Evolutionary conservation across 768 basidiomycete genomes (phyloP).

Genomic region (Chalciporus chontae): DNA sequence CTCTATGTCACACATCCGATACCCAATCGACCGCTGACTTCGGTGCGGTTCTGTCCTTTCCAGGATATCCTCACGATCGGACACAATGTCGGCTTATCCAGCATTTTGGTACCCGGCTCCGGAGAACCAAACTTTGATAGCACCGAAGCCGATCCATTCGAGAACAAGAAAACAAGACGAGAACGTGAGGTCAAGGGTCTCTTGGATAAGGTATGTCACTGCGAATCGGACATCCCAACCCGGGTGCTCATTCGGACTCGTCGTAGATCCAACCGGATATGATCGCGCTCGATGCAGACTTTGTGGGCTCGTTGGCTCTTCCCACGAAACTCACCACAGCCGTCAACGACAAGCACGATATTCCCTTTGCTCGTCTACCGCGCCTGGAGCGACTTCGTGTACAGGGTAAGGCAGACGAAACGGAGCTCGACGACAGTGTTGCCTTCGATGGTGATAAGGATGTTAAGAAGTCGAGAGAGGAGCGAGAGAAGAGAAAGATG

Average conservation of each 20-base stretch:
- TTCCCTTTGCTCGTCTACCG: conserved; percentile 69
- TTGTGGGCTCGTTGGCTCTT: conserved; percentile 67
- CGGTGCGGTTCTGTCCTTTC: conserved; percentile 83
- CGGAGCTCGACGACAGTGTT: conserved; percentile 41
- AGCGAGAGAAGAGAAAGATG: conserved; percentile 72
- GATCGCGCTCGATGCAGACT: conserved; percentile 79
- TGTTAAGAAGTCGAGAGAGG: conserved; percentile 17
- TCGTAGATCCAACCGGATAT: conserved; percentile 84
- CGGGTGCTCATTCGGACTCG: background rate
- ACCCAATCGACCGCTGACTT: conserved; percentile 71
- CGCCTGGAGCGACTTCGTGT: conserved; percentile 63
- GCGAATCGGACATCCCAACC: background rate
- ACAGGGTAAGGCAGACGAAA: conserved; percentile 71
- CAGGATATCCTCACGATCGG: conserved; percentile 82
- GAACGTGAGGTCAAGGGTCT: conserved; percentile 90
- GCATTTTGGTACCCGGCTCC: conserved; percentile 83
- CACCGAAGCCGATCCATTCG: conserved; percentile 91
- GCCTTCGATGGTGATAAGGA: conserved; percentile 36
- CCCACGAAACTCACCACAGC: conserved; percentile 56
- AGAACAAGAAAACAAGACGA: conserved; percentile 72
- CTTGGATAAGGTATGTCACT: conserved; percentile 70
- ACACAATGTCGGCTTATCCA: conserved; percentile 75
- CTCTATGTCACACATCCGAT: conserved; percentile 88
- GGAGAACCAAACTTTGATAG: conserved; percentile 97
- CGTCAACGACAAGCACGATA: conserved; percentile 40